Conservation (phyloP, 228 moss, liverwort and hornwort genomes). For the Sphagnum fallax region DNA sequence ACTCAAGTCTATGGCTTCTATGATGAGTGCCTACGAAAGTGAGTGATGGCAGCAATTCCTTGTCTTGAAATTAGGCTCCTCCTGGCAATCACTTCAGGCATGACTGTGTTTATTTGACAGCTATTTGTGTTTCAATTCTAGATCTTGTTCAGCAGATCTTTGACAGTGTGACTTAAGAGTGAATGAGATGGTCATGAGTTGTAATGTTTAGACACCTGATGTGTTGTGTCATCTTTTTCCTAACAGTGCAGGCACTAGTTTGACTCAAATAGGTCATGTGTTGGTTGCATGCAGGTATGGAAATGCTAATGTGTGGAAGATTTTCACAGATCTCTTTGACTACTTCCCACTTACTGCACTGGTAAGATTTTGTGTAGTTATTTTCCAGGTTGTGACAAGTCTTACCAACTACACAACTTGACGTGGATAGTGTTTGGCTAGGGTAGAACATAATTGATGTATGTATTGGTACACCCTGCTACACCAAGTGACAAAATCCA, state of each 20-base stretch:
- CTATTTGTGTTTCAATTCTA: not conserved
- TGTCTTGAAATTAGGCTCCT: not conserved
- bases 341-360: constrained; percentile 5
- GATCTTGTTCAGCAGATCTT: no score
- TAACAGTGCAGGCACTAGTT: no score
- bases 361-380: not conserved
- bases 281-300: constrained; percentile 1
- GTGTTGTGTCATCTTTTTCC: no score
- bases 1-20: constrained; percentile 94
- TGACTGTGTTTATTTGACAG: not conserved
- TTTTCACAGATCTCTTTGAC: constrained; percentile 9
- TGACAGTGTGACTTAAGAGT: not conserved
- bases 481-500: no score
- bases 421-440: no score
- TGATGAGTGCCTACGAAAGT: constrained; percentile 97
- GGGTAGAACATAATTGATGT: no score
- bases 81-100: not conserved
- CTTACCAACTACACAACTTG: no score
- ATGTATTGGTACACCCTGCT: no score
- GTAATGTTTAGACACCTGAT: no score
- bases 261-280: no score
- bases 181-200: no score
- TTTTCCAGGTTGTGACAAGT: no score
- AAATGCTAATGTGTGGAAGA: constrained; percentile 8
- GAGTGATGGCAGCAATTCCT: not conserved